Base-by-base conservation (phyloP, 2,329 filamentous ascomycete species). In the Akanthomyces muscarius region DNA sequence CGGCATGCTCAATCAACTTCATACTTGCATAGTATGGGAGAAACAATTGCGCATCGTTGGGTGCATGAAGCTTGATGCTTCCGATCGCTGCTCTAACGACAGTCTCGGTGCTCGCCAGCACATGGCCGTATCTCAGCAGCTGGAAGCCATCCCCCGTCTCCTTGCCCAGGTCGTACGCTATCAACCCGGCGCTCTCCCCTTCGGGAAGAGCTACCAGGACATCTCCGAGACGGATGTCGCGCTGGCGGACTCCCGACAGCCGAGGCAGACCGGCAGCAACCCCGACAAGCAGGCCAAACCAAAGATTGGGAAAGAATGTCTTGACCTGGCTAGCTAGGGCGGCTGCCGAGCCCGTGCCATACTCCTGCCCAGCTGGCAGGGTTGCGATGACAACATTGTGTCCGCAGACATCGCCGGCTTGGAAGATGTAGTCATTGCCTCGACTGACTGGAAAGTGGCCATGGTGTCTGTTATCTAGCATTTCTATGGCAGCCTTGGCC, bases 161-260 rank as follows among this genome's bases (percentile, higher is more conserved):
- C 45, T 74, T 76, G 0, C 75, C 75, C 0, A 76, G 54, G 0
- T 73, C 70, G 30, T 76, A 78, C 0, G 73, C 67, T 1, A 76
- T 54, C 0, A 76, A 50, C 0, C 67, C 73, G 0, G 73, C 62
- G 13, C 64, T 68, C 0, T 73, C 68, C 0, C 68, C 66, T 0
- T 69, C 60, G 0, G 70, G 61, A 2, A 74, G 47, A 10, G 67
- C 72, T 1, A 78, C 72, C 5, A 78, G 69, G 0, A 77, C 69
- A 65, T 77, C 73, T 1, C 75, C 75, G 16, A 78, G 69, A 5
- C 75, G 72, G 16, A 77, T 77, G 63, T 77, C 75, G 2, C 67
- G 66, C 28, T 1, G 69, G 67, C 0, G 73, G 72, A 2, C 54
- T 42, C 54, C 42, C 1, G 45, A 50, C 1, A 74, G 63, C 38